Percentiles rank a stretch among this genome's conserved stretches.
phyloP scores from a whole-genome alignment of 1,139 yeast species.

The Pichia sp. region DNA sequence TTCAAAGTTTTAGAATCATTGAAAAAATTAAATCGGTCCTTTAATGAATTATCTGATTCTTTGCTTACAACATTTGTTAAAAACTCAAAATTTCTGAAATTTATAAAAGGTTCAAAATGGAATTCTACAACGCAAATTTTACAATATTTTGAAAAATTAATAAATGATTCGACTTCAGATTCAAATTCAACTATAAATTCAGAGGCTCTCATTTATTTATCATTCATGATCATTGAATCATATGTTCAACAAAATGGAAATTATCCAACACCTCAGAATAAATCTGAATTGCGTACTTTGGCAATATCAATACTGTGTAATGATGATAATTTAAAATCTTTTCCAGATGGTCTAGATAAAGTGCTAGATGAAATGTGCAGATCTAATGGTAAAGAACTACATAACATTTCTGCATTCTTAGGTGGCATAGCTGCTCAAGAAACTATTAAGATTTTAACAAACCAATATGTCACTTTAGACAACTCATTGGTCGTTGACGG shows the following conservation, averaged over 20 bases:
- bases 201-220: conserved; percentile 21
- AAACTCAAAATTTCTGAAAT: conserved; percentile 40
- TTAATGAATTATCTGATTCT: conserved; percentile 33
- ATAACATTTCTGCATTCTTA: conserved; percentile 48
- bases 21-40: conserved; percentile 20
- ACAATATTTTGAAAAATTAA: neutral
- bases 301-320: conserved; percentile 25
- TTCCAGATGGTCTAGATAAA: conserved; percentile 24
- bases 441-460: conserved; percentile 56
- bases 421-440: conserved; percentile 85
- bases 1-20: conserved; percentile 28
- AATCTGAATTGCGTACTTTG: conserved; percentile 18
- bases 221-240: conserved; percentile 22
- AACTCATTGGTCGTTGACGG: conserved; percentile 68
- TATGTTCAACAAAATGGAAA: conserved; percentile 12
- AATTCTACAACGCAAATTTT: conserved; percentile 13
- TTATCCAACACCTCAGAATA: conserved; percentile 19
- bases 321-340: conserved; percentile 14
- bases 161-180: no score
- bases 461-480: conserved; percentile 69
- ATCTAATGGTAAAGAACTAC: conserved; percentile 36
- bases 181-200: no score
- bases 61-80: conserved; percentile 52
- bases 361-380: conserved; percentile 33
- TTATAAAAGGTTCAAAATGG: conserved; percentile 26